Evolutionary conservation across 1,139 yeast species (phyloP), one percentile per base, ranked within the genome.

Genomic region (Suhomyces bribrorum): DNA sequence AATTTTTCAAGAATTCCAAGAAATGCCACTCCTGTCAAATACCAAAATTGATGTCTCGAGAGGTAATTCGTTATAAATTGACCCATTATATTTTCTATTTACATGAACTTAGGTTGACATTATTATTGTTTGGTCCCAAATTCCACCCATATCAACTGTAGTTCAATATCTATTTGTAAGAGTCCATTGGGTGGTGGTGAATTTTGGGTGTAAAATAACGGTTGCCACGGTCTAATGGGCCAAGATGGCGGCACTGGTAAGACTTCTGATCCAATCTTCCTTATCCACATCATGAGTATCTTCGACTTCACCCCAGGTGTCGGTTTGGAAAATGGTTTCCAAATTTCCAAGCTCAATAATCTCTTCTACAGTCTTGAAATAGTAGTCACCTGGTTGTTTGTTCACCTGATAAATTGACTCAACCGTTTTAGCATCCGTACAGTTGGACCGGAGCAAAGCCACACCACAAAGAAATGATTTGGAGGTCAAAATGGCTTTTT

Each of bases 271-370:
- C 60, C 95, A 75, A 50, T 92, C 97, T 32, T 82, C 95, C 60
- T 84, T 84, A 54, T 88, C 95, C 13, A 92, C 97, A 60, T 92
- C 98, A 57, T 92, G 98, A 4, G 97, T 89, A 56, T 92, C 98
- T 65, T 92, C 98, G 16, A 92, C 97, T 61, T 92, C 97, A 28
- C 98, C 98, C 98, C 98, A 92, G 54, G 82, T 77, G 28, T 79
- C 81, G 18, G 95, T 86, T 62, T 92, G 98, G 61, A 78, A 79
- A 34, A 83, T 81, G 5, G 84, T 83, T 58, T 92, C 98, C 53
- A 92, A 69, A 40, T 85, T 82, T 8, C 90, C 92, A 45, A 86
- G 75, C 54, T 79, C 80, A 1, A 92, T 83, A 24, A 90, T 74
- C 45, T 88, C 88, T 38, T 84, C 90, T 13, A 88, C 64, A 2